Base-by-base conservation (phyloP, 768 basidiomycete genomes). In the Gloeostereum incarnatum region DNA sequence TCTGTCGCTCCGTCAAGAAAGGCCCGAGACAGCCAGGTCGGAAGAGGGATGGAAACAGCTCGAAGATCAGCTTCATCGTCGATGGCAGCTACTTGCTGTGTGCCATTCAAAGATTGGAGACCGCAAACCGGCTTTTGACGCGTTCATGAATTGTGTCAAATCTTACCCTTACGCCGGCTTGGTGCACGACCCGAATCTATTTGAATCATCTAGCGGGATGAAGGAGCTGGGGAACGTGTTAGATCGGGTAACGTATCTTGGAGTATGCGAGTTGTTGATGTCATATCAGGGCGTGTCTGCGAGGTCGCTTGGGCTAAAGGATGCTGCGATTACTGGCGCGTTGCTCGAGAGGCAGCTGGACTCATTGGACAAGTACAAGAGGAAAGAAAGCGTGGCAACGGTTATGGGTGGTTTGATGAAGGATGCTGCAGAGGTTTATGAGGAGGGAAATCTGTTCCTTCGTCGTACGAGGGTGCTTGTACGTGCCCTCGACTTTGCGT, bases 41-140 rank as follows among this genome's bases (percentile, higher is more conserved):
- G 44, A 56, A 21, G 51, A 66, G 44, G 44, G 73, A 63, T 84
- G 81, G 78, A 60, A 40, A 31, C 70, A 74, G 45, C 61, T 87
- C 1, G 69, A 75, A 41, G 75, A 78, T 22, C 78, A 82, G 43
- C 47, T 91, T 19, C 73, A 70, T 45, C 68, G 79, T 16, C 62
- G 90, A 32, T 93, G 81, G 73, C 89, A 96, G 58, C 55, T 94
- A 21, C 61, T 93, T 18, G 90, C 73, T 0, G 75, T 82, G 3
- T 90, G 87, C 53, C 78, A 76, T 50, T 68, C 72, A 20, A 91
- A 86, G 55, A 77, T 78, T 19, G 82, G 81, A 0, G 83, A 94
- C 46, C 69, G 81, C 16, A 73, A 72, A 84, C 65, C 69, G 40
- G 78, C 83, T 10, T 76, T 73, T 40, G 63, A 74, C 6, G 67